Conservation (phyloP, 306 rosid species). For the Lupinus albus region DNA sequence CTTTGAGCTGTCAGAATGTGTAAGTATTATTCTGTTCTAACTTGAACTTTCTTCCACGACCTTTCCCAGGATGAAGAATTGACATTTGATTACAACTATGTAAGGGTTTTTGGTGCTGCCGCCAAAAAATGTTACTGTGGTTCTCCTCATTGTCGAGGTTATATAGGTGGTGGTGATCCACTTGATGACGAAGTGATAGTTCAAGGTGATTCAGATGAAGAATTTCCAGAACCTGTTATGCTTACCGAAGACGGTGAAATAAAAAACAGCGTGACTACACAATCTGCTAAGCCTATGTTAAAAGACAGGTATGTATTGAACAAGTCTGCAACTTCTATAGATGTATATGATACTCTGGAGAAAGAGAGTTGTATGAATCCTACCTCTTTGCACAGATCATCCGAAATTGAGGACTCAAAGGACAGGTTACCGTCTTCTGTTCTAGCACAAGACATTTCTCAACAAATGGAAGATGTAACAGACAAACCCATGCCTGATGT, state of each 20-base stretch:
- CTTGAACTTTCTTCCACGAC: conserved; percentile 35
- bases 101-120: conserved; percentile 99
- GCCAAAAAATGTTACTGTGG: conserved; percentile 95
- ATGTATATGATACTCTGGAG: conserved; percentile 35
- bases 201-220: conserved; percentile 97
- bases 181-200: conserved; percentile 65
- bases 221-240: conserved; percentile 82
- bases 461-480: conserved; percentile 55
- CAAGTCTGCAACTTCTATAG: conserved; percentile 41
- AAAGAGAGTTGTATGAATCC: conserved; percentile 51
- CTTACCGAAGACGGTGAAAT: conserved; percentile 55
- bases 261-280: conserved; percentile 38
- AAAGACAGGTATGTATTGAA: conserved; percentile 48
- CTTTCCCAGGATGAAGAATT: conserved; percentile 90
- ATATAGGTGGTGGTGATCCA: conserved; percentile 89
- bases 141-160: conserved; percentile 82
- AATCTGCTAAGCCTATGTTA: conserved; percentile 7
- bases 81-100: conserved; percentile 99
- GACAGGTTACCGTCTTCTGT: conserved; percentile 40
- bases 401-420: conserved; percentile 52
- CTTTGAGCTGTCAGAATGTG: conserved; percentile 21
- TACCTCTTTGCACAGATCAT: conserved; percentile 52
- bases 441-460: conserved; percentile 55
- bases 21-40: conserved; percentile 23
- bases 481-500: conserved; percentile 47